These are phyloP conservation scores for Ustilago curta DNA, from an alignment of 1,284 basidiomycete species.

Conservation along the genomic window DNA sequence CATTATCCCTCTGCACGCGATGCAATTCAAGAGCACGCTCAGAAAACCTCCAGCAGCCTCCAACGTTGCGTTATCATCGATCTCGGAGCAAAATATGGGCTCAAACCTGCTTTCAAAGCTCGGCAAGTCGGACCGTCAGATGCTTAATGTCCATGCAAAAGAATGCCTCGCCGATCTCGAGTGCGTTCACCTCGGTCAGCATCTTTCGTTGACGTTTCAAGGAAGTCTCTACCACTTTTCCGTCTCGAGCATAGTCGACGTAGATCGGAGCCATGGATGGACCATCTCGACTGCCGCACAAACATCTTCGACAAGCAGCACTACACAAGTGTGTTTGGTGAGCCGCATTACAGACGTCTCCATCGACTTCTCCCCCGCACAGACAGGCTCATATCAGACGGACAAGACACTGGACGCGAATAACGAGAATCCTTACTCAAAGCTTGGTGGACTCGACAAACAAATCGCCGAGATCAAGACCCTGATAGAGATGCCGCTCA, in stretches of 20 bases:
- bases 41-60: constrained; percentile 36
- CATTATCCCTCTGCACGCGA: constrained; percentile 16
- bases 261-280: constrained; percentile 77
- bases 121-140: constrained; percentile 69
- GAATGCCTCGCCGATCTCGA: constrained; percentile 69
- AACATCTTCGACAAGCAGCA: not conserved
- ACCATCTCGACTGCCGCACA: constrained; percentile 64
- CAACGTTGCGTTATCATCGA: constrained; percentile 45
- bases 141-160: constrained; percentile 70
- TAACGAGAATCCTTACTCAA: constrained; percentile 72
- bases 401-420: not conserved
- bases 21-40: constrained; percentile 11
- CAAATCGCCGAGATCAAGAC: constrained; percentile 91
- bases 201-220: constrained; percentile 26
- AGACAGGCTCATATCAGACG: constrained; percentile 24
- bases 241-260: constrained; percentile 74
- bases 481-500: constrained; percentile 93
- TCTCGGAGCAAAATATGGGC: constrained; percentile 10
- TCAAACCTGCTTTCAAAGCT: constrained; percentile 30
- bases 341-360: constrained; percentile 70
- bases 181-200: constrained; percentile 16
- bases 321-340: constrained; percentile 49
- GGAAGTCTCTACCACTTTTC: constrained; percentile 10
- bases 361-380: constrained; percentile 57
- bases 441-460: constrained; percentile 86